Evolutionary conservation across 2,329 filamentous ascomycete species (phyloP).

Genomic region (Botrytis pseudocinerea): DNA sequence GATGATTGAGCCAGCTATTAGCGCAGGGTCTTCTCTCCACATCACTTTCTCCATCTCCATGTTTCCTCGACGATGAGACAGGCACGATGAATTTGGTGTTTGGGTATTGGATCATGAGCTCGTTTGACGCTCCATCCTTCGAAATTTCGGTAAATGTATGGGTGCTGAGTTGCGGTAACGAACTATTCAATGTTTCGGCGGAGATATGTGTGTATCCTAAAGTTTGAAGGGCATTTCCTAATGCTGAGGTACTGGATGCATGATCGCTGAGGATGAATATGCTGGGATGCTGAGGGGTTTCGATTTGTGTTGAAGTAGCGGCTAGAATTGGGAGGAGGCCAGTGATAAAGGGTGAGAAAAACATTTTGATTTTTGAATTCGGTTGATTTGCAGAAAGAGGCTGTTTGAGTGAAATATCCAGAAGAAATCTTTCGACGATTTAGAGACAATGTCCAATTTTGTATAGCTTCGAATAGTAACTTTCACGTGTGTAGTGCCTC

Average conservation of each 20-base stretch:
- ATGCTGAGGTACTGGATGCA: not conserved
- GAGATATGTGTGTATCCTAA: slow-evolving; percentile 14
- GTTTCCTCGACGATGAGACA: not conserved
- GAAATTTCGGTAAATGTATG: slow-evolving; percentile 12
- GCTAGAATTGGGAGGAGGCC: slow-evolving; percentile 18
- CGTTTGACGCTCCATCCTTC: not conserved
- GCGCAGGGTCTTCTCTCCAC: slow-evolving; percentile 13
- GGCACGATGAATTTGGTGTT: slow-evolving; percentile 18
- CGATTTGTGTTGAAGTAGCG: slow-evolving; percentile 18
- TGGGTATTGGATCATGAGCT: slow-evolving; percentile 17
- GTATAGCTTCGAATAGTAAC: not conserved
- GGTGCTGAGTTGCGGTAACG: slow-evolving; percentile 3
- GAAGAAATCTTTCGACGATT: not conserved
- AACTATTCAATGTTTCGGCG: slow-evolving; percentile 6
- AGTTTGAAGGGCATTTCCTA: slow-evolving; percentile 16
- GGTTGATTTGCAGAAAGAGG: not conserved
- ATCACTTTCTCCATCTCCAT: not conserved
- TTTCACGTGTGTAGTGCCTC: not conserved
- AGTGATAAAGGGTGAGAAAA: slow-evolving; percentile 21
- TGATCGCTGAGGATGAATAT: slow-evolving; percentile 21
- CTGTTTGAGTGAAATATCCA: not conserved
- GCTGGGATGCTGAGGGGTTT: not conserved
- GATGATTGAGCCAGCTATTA: slow-evolving; percentile 19
- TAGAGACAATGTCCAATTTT: not conserved
- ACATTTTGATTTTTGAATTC: not conserved